phyloP scores from a whole-genome alignment of 768 basidiomycete genomes.

The Pulveroboletus sp. region DNA sequence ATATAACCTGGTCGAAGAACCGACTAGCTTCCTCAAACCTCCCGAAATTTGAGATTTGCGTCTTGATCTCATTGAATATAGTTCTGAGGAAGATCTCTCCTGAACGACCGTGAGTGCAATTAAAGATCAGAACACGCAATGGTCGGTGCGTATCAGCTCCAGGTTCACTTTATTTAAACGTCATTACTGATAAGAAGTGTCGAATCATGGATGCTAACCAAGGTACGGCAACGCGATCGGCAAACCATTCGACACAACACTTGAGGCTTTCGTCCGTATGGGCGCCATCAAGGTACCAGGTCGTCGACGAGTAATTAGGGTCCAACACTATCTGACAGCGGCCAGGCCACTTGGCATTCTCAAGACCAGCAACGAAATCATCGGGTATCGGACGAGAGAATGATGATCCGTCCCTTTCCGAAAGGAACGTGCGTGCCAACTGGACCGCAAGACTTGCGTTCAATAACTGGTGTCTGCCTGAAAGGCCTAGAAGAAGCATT shows the following conservation, averaged over 20 bases:
- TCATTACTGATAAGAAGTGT: slow-evolving; percentile 5
- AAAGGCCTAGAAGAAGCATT: slow-evolving; percentile 55
- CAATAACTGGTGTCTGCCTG: slow-evolving; percentile 80
- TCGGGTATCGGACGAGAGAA: slow-evolving; percentile 39
- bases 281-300: slow-evolving; percentile 95
- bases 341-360: slow-evolving; percentile 84
- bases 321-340: slow-evolving; percentile 85
- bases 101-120: slow-evolving; percentile 90
- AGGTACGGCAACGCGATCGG: slow-evolving; percentile 50
- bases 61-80: slow-evolving; percentile 50
- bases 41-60: slow-evolving; percentile 43
- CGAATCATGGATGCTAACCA: slow-evolving; percentile 16
- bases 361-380: slow-evolving; percentile 59
- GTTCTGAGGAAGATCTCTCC: slow-evolving; percentile 66
- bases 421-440: slow-evolving; percentile 66
- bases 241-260: slow-evolving; percentile 90
- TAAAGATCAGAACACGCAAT: slow-evolving; percentile 79
- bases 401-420: slow-evolving; percentile 22
- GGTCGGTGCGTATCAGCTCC: slow-evolving; percentile 24
- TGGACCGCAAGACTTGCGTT: slow-evolving; percentile 87
- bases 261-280: slow-evolving; percentile 90
- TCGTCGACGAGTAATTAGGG: slow-evolving; percentile 45
- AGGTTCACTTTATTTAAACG: not conserved
- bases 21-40: slow-evolving; percentile 35
- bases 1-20: slow-evolving; percentile 86